Conservation (phyloP, 768 basidiomycete species). For the Russula dissimulans region DNA sequence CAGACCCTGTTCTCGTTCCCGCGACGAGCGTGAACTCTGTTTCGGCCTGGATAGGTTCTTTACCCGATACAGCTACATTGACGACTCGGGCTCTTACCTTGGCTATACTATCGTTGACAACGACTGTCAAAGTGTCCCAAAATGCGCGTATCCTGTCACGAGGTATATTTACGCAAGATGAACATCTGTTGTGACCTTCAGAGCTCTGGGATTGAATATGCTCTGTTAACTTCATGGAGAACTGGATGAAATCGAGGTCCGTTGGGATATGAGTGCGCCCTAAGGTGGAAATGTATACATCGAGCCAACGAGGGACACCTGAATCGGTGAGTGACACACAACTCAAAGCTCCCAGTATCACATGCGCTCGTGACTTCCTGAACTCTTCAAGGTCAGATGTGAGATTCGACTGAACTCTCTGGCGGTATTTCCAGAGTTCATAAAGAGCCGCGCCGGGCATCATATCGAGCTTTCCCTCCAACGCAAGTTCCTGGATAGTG, state of each 20-base stretch:
- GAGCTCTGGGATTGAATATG: not conserved
- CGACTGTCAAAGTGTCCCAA: not conserved
- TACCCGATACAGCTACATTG: not conserved
- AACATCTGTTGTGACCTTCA: not conserved
- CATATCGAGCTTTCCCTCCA: not conserved
- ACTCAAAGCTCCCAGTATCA: not conserved
- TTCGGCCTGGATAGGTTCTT: not conserved
- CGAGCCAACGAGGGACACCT: not conserved
- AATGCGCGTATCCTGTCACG: not conserved
- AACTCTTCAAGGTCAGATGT: not conserved
- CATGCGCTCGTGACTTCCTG: not conserved
- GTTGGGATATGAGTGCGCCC: not conserved
- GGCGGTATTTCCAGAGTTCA: slow-evolving; percentile 3
- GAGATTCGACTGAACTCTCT: not conserved
- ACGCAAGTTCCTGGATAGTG: not conserved
- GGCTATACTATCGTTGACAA: not conserved
- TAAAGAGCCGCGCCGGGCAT: not conserved
- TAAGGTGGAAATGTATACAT: not conserved
- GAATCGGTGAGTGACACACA: not conserved
- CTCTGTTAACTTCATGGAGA: not conserved
- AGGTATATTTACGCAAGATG: not conserved
- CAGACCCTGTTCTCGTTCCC: not conserved
- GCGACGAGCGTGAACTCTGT: not conserved
- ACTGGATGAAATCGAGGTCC: not conserved
- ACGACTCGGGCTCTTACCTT: not conserved